Evolutionary conservation across 495 filamentous ascomycete genomes (phyloP), one percentile per base, ranked within the genome.

Genomic region (Penicillium parvum): DNA sequence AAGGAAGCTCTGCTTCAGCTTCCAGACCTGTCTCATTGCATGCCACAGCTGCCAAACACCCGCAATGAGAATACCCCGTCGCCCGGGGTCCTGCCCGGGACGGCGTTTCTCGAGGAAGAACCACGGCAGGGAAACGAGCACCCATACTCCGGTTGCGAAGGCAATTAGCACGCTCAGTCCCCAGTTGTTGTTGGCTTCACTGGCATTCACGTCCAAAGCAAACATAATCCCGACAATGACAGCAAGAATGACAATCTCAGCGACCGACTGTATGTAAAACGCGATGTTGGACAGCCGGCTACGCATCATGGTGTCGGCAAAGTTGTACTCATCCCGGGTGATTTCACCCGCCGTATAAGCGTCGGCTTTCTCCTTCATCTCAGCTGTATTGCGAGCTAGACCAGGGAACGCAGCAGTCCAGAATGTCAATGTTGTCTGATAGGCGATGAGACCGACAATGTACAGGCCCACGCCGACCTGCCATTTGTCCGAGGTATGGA

Each of bases 321-420:
- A 73, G 35, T 83, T 74, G 45, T 83, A 83, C 21, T 84, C 75
- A 1, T 74, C 73, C 11, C 77, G 65, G 6, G 68, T 70, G 36
- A 84, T 79, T 3, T 40, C 53, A 3, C 81, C 78, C 4, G 67
- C 58, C 11, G 57, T 60, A 37, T 72, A 79, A n/a, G 68, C 59
- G 23, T 74, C 65, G 10, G 78, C 74, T 39, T 74, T 78, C 6
- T 63, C 61, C 25, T 77, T 72, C 52, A 84, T 59, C 25, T 73
- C 64, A 5, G 53, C 22, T 0, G 79, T 79, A 42, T 83, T 82
- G 11, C 81, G 59, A 6, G 79, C 79, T 8, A 84, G 64, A 0
- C 75, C 69, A 12, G 80, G 81, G 47, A 84, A 84, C 1, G 80
- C 77, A 0, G 80, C 78, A 2, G 79, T 81, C 80, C 79, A 84